These are phyloP conservation scores for Stromatinia cepivora DNA, from an alignment of 2,329 filamentous ascomycete genomes.

Conservation along the genomic window DNA sequence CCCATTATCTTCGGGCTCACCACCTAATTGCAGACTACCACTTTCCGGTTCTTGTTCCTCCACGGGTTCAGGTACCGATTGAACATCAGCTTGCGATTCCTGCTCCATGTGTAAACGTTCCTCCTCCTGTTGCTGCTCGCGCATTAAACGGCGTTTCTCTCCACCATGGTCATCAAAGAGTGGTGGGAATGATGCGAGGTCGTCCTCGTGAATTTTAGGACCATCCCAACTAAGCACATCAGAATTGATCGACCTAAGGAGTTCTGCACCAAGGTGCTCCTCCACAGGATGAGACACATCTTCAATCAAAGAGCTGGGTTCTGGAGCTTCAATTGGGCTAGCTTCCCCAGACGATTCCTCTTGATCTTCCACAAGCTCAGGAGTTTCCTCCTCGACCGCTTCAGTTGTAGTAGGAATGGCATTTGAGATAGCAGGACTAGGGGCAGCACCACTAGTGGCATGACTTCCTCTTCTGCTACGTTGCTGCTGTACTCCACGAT, in stretches of 20 bases:
- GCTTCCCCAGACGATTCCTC: conserved; percentile 23
- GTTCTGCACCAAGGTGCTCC: conserved; percentile 41
- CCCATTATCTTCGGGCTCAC: conserved; percentile 76
- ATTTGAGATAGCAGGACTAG: conserved; percentile 74
- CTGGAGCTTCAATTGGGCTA: conserved; percentile 19
- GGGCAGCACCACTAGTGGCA: conserved; percentile 76
- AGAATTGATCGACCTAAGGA: conserved; percentile 50
- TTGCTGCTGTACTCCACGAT: conserved; percentile 59
- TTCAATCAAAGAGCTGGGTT: conserved; percentile 24
- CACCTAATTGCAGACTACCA: conserved; percentile 82
- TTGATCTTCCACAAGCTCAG: conserved; percentile 25
- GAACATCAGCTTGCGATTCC: conserved; percentile 53
- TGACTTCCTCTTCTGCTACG: conserved; percentile 73
- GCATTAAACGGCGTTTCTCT: conserved; percentile 75
- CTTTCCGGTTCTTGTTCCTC: conserved; percentile 78
- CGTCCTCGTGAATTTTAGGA: conserved; percentile 49
- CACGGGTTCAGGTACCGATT: conserved; percentile 48
- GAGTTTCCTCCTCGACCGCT: conserved; percentile 46
- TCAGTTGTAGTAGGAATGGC: conserved; percentile 57
- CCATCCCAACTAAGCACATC: conserved; percentile 50
- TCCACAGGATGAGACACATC: conserved; percentile 28
- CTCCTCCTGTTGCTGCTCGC: conserved; percentile 64
- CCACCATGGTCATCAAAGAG: conserved; percentile 83
- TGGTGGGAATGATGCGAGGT: conserved; percentile 61
- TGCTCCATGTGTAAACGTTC: conserved; percentile 53